Evolutionary conservation across 1,284 basidiomycete species (phyloP).

Genomic region (Cutaneotrichosporon daszewskae): DNA sequence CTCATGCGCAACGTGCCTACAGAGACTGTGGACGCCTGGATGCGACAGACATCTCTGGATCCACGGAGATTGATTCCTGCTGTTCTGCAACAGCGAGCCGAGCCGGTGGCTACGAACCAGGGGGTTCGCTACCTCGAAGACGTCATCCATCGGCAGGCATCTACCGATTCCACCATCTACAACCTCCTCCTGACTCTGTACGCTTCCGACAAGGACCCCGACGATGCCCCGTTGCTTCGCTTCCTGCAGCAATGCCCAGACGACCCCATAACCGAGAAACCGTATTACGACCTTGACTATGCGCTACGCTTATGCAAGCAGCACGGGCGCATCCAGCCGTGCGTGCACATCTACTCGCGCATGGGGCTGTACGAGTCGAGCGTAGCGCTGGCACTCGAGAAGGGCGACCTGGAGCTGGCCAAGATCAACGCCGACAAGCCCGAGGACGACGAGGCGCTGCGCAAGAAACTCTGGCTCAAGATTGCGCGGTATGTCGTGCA

Average conservation of each 20-base stretch:
- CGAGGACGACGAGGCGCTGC: constrained; percentile 74
- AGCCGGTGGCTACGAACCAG: constrained; percentile 57
- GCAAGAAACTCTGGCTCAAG: constrained; percentile 96
- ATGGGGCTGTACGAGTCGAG: constrained; percentile 96
- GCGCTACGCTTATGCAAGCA: constrained; percentile 86
- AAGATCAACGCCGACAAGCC: constrained; percentile 91
- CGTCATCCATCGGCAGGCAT: constrained; percentile 64
- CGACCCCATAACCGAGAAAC: constrained; percentile 74
- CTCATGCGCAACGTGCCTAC: constrained; percentile 81
- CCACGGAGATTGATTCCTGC: constrained; percentile 84
- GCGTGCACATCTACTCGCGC: constrained; percentile 94
- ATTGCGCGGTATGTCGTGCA: constrained; percentile 96
- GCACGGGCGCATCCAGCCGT: constrained; percentile 74
- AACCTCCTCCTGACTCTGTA: constrained; percentile 89
- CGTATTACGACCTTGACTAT: constrained; percentile 96
- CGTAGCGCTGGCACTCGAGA: constrained; percentile 88
- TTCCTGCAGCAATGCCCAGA: constrained; percentile 80
- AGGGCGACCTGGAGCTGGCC: constrained; percentile 86
- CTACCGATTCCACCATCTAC: constrained; percentile 80
- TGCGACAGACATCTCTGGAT: constrained; percentile 71
- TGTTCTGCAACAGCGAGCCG: constrained; percentile 65
- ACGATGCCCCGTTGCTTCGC: constrained; percentile 74
- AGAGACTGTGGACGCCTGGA: constrained; percentile 87
- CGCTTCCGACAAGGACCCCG: constrained; percentile 53
- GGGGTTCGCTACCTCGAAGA: constrained; percentile 83